A percentile compares a stretch with the other conserved stretches of the same genome.
Conservation (phyloP, 345 rosid species). For the Melaleuca alternifolia region DNA sequence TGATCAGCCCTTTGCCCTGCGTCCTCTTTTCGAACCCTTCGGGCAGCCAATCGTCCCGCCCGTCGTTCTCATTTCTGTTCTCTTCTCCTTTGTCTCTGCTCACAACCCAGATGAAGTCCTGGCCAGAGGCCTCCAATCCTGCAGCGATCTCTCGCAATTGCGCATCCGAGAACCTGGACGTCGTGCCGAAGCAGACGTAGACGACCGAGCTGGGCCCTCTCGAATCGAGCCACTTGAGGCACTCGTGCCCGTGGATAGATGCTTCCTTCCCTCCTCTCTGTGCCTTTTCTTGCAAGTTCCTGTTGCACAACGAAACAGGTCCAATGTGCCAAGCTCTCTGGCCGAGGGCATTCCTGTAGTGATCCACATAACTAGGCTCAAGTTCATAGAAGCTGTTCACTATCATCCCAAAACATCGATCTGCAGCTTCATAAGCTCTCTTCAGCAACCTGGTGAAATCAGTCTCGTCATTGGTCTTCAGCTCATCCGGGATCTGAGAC, state of each 20-base stretch:
- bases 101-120: slow-evolving; percentile 45
- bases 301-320: slow-evolving; percentile 7
- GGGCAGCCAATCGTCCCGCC: slow-evolving; percentile 26
- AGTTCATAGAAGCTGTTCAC: slow-evolving; percentile 10
- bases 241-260: slow-evolving; percentile 19
- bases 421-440: neutral
- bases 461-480: neutral
- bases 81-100: neutral
- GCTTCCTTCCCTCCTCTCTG: slow-evolving; percentile 11
- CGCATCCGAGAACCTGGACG: slow-evolving; percentile 6
- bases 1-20: slow-evolving; percentile 28
- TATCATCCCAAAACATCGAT: neutral
- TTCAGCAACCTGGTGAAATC: neutral
- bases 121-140: slow-evolving; percentile 26
- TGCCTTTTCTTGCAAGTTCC: slow-evolving; percentile 4
- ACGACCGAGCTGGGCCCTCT: slow-evolving; percentile 24
- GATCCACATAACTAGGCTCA: slow-evolving; percentile 9
- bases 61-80: neutral
- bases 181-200: slow-evolving; percentile 38
- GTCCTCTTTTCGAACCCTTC: slow-evolving; percentile 26
- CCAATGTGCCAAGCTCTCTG: slow-evolving; percentile 5
- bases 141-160: slow-evolving; percentile 30
- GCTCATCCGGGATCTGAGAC: slow-evolving; percentile 10
- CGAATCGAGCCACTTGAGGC: slow-evolving; percentile 27
- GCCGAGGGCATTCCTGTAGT: neutral